phyloP scores from a whole-genome alignment of 2,329 filamentous ascomycete species.

The Incumbomyces delicatus region DNA sequence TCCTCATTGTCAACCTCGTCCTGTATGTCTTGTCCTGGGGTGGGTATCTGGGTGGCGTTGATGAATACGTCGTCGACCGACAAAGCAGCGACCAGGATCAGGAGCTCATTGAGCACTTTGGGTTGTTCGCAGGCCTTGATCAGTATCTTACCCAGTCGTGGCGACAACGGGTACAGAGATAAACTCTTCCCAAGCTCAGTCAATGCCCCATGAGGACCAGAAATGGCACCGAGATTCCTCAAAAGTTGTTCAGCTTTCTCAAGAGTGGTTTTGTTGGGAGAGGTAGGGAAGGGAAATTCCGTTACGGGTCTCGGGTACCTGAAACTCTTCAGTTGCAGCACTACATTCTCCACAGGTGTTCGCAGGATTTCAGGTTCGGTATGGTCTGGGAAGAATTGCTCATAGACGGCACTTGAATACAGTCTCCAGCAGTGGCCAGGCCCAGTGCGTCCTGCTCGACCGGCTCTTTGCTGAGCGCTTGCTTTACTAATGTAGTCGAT shows the following conservation, averaged over 20 bases:
- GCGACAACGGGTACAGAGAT: conserved; percentile 80
- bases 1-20: conserved; percentile 63
- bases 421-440: conserved; percentile 92
- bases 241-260: conserved; percentile 78
- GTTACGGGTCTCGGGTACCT: conserved; percentile 70
- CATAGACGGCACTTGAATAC: conserved; percentile 90
- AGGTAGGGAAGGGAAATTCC: conserved; percentile 93
- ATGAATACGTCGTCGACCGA: conserved; percentile 84
- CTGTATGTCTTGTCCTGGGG: conserved; percentile 39
- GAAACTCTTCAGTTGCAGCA: conserved; percentile 91
- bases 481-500: conserved; percentile 97
- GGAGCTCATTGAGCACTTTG: conserved; percentile 71
- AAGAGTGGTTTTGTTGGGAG: conserved; percentile 66
- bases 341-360: conserved; percentile 85
- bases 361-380: conserved; percentile 79
- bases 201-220: conserved; percentile 57
- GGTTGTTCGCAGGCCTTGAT: conserved; percentile 68
- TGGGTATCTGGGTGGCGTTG: conserved; percentile 65
- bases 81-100: conserved; percentile 78
- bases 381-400: conserved; percentile 74
- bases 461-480: conserved; percentile 80
- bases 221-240: conserved; percentile 71
- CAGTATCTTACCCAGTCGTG: conserved; percentile 85
- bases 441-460: conserved; percentile 88
- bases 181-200: conserved; percentile 72